These are phyloP conservation scores for Sugiyamaella mastotermitis DNA, from an alignment of 805 yeast genomes.

Conservation along the genomic window DNA sequence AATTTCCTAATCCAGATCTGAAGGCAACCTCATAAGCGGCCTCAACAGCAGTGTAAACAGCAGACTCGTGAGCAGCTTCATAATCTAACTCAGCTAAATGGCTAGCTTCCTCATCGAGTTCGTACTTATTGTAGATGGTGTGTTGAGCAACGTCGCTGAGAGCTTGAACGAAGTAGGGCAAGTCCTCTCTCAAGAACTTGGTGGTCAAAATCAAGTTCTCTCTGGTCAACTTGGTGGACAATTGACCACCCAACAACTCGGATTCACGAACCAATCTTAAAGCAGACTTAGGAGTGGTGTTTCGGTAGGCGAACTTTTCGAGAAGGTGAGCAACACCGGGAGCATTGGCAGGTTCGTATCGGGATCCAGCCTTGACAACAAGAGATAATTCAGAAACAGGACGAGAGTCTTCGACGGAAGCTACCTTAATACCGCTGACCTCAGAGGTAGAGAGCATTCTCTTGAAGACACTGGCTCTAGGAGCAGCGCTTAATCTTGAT, in stretches of 20 bases:
- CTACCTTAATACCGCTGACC: slow-evolving; percentile 25
- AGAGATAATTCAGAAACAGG: slow-evolving; percentile 74
- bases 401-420: slow-evolving; percentile 43
- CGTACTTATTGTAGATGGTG: slow-evolving; percentile 76
- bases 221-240: slow-evolving; percentile 67
- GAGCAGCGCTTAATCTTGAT: no score
- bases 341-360: slow-evolving; percentile 44
- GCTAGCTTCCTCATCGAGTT: slow-evolving; percentile 70
- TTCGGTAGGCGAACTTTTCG: slow-evolving; percentile 71
- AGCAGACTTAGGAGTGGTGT: slow-evolving; percentile 78
- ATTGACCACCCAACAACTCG: slow-evolving; percentile 85
- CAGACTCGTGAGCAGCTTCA: slow-evolving; percentile 36
- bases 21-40: slow-evolving; percentile 73
- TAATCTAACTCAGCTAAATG: slow-evolving; percentile 71
- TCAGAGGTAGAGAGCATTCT: slow-evolving; percentile 24
- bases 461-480: no score
- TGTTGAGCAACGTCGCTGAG: slow-evolving; percentile 62
- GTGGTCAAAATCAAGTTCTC: slow-evolving; percentile 79
- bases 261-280: slow-evolving; percentile 91
- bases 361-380: slow-evolving; percentile 82
- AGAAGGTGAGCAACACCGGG: slow-evolving; percentile 85
- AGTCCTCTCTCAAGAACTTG: slow-evolving; percentile 75
- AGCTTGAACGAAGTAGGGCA: slow-evolving; percentile 87
- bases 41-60: slow-evolving; percentile 63
- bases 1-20: slow-evolving; percentile 83